phyloP scores from a whole-genome alignment of 2,329 filamentous ascomycete genomes.

The Zasmidium cellare region DNA sequence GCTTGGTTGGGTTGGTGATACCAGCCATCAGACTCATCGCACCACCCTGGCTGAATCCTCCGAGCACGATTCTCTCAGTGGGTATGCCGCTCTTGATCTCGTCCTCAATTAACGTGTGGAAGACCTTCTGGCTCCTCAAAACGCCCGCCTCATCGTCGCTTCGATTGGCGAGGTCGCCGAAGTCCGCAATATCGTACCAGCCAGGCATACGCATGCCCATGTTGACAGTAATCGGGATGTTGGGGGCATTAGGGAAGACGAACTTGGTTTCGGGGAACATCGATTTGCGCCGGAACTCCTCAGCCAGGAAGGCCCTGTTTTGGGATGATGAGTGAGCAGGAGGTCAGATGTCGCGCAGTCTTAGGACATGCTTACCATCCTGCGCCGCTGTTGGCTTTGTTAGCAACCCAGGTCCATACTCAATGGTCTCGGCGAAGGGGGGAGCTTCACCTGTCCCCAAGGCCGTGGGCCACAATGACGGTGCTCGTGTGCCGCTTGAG shows the following conservation, averaged over 20 bases:
- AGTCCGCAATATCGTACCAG: slow-evolving; percentile 74
- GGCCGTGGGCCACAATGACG: slow-evolving; percentile 89
- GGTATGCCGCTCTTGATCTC: slow-evolving; percentile 82
- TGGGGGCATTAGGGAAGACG: slow-evolving; percentile 71
- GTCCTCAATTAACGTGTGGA: slow-evolving; percentile 75
- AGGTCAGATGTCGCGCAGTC: background rate
- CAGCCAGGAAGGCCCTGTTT: slow-evolving; percentile 69
- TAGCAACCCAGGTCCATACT: slow-evolving; percentile 10
- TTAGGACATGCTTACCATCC: slow-evolving; percentile 61
- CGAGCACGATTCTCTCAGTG: slow-evolving; percentile 78
- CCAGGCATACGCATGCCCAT: slow-evolving; percentile 76
- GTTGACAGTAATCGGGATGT: slow-evolving; percentile 52
- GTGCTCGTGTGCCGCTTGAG: slow-evolving; percentile 85
- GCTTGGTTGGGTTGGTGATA: slow-evolving; percentile 69
- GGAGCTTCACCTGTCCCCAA: slow-evolving; percentile 69
- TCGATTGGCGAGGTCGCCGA: slow-evolving; percentile 47
- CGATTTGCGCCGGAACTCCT: slow-evolving; percentile 81
- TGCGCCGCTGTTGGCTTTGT: slow-evolving; percentile 50
- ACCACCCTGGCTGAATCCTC: slow-evolving; percentile 83
- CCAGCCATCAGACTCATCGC: slow-evolving; percentile 83
- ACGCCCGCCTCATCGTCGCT: slow-evolving; percentile 73
- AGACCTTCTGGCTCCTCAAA: slow-evolving; percentile 68
- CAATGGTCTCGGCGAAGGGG: slow-evolving; percentile 2
- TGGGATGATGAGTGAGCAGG: background rate
- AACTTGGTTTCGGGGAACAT: slow-evolving; percentile 85